phyloP scores from a whole-genome alignment of 768 basidiomycete genomes.

The Xerocomus spinulosus region DNA sequence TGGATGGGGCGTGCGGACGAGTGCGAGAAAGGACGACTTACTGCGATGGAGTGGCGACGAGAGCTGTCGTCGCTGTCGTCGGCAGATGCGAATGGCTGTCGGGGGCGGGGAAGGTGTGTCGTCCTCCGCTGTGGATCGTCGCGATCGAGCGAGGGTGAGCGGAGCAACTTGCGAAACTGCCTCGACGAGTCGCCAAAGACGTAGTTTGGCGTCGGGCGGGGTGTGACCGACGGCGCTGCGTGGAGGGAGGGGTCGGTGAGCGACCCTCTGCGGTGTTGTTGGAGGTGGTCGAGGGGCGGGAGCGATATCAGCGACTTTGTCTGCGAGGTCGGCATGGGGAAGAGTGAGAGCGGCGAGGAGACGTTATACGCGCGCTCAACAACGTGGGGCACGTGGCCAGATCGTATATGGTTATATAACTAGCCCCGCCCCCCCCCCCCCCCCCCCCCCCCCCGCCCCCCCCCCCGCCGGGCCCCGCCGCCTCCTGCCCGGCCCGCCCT shows the following conservation, averaged over 20 bases:
- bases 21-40: slow-evolving; percentile 34
- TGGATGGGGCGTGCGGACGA: neutral
- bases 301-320: slow-evolving; percentile 52
- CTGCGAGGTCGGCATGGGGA: slow-evolving; percentile 16
- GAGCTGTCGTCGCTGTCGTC: slow-evolving; percentile 62
- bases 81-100: too few species aligned
- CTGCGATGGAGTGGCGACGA: slow-evolving; percentile 68
- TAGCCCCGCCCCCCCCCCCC: slow-evolving; percentile 20
- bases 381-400: slow-evolving; percentile 29
- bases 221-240: slow-evolving; percentile 40
- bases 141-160: slow-evolving; percentile 51
- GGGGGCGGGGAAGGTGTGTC: slow-evolving; percentile 32
- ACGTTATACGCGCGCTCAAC: slow-evolving; percentile 15
- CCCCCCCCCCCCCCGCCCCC: slow-evolving; percentile 33
- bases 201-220: slow-evolving; percentile 62
- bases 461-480: slow-evolving; percentile 33
- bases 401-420: slow-evolving; percentile 3
- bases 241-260: slow-evolving; percentile 81
- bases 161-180: slow-evolving; percentile 54
- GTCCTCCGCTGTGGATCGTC: slow-evolving; percentile 23
- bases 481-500: slow-evolving; percentile 43
- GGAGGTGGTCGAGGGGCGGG: slow-evolving; percentile 72
- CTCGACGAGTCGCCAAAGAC: slow-evolving; percentile 56
- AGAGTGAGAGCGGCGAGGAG: neutral
- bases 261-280: slow-evolving; percentile 78